Evolutionary conservation across 2,329 filamentous ascomycete genomes (phyloP).

Genomic region (Lachnellula suecica): DNA sequence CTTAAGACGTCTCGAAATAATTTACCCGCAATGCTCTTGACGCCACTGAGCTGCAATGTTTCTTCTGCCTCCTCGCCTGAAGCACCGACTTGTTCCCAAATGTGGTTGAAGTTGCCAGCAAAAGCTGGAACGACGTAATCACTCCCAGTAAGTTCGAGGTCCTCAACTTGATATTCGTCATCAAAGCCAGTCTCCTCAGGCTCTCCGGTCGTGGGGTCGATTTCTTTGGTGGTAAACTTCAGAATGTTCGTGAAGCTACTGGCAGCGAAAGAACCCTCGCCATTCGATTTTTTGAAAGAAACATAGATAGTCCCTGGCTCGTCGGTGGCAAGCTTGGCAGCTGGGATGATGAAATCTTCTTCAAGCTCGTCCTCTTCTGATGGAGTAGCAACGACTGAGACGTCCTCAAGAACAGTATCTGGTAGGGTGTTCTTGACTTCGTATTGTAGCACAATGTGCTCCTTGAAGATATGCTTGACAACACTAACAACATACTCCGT

Average conservation of each 20-base stretch:
- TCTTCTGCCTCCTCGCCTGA: conserved; percentile 87
- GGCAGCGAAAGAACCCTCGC: conserved; percentile 73
- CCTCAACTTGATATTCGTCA: conserved; percentile 95
- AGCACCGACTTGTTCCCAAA: conserved; percentile 93
- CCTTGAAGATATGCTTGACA: conserved; percentile 97
- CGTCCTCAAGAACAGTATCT: conserved; percentile 86
- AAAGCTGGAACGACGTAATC: conserved; percentile 95
- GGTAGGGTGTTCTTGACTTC: conserved; percentile 97
- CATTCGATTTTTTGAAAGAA: conserved; percentile 81
- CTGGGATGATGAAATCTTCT: conserved; percentile 92
- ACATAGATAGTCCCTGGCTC: conserved; percentile 94
- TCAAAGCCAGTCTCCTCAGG: conserved; percentile 92
- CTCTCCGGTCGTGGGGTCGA: conserved; percentile 90
- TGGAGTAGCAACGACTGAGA: conserved; percentile 78
- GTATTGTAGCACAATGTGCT: conserved; percentile 93
- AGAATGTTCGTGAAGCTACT: conserved; percentile 87
- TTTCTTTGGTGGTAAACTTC: conserved; percentile 97
- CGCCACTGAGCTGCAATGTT: conserved; percentile 81
- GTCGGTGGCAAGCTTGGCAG: conserved; percentile 77
- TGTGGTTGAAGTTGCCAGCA: conserved; percentile 89
- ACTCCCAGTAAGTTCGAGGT: conserved; percentile 85
- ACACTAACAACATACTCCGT: conserved; percentile 95
- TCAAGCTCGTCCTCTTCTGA: conserved; percentile 79
- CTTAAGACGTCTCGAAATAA: neutral
- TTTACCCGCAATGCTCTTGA: conserved; percentile 89